Evolutionary conservation across 495 filamentous ascomycete species (phyloP).

Genomic region (Niebla homalea): DNA sequence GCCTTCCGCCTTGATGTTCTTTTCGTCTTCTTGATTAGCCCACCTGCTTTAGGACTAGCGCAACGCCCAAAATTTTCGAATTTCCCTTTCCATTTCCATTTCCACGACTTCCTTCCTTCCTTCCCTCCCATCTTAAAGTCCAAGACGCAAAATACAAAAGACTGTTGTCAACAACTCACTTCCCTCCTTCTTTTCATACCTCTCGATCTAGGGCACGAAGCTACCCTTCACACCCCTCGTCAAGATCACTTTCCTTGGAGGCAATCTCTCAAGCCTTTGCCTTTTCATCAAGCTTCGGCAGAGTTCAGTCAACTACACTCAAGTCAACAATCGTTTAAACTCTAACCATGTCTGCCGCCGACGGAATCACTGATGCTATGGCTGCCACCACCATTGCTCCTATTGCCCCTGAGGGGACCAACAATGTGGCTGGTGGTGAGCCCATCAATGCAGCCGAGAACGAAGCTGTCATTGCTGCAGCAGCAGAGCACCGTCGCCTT

Average conservation of each 20-base stretch:
- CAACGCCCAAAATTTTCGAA: background rate
- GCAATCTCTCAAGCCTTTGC: slow-evolving; percentile 27
- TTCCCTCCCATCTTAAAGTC: slow-evolving; percentile 14
- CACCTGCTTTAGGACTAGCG: background rate
- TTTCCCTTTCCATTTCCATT: background rate
- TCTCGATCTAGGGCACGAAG: slow-evolving; percentile 73
- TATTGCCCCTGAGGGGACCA: slow-evolving; percentile 38
- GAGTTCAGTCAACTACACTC: slow-evolving; percentile 29
- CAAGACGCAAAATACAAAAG: slow-evolving; percentile 17
- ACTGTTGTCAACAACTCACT: slow-evolving; percentile 14
- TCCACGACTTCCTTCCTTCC: background rate
- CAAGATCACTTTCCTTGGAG: slow-evolving; percentile 41
- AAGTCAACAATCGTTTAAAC: background rate
- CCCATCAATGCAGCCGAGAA: slow-evolving; percentile 48
- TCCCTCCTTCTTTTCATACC: slow-evolving; percentile 7
- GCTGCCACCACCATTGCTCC: slow-evolving; percentile 40
- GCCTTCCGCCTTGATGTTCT: too few species aligned
- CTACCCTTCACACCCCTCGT: slow-evolving; percentile 55
- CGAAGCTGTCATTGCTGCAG: slow-evolving; percentile 87
- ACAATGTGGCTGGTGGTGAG: slow-evolving; percentile 71
- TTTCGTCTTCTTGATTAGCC: background rate
- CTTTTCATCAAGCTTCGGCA: slow-evolving; percentile 23
- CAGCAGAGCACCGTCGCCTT: slow-evolving; percentile 93
- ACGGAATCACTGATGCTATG: slow-evolving; percentile 37
- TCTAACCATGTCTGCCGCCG: slow-evolving; percentile 45